Conservation (phyloP, 2,329 filamentous ascomycete species). For the Alternaria panax region DNA sequence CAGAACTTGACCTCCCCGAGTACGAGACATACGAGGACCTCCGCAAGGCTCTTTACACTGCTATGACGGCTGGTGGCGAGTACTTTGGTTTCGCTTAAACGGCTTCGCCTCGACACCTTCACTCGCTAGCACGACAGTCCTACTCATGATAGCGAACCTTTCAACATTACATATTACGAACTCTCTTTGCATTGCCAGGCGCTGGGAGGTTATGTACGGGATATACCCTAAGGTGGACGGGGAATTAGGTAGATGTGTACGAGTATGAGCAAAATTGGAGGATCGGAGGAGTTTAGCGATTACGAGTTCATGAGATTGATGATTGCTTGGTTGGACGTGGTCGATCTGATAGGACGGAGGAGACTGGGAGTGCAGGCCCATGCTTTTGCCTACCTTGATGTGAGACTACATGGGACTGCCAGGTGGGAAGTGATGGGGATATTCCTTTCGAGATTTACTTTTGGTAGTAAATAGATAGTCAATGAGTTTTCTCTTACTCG, state of each 20-base stretch:
- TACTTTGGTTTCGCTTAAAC: slow-evolving; percentile 93
- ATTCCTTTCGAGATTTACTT: neutral
- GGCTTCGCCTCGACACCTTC: too few relatives aligned
- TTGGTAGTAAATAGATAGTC: slow-evolving; percentile 8
- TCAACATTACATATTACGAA: slow-evolving; percentile 25
- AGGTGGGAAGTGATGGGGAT: neutral
- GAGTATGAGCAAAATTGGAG: slow-evolving; percentile 26
- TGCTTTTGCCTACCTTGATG: slow-evolving; percentile 6
- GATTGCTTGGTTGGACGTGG: neutral
- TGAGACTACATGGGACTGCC: neutral
- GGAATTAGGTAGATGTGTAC: slow-evolving; percentile 20
- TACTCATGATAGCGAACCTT: slow-evolving; percentile 11
- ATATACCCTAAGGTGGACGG: slow-evolving; percentile 12
- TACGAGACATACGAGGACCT: slow-evolving; percentile 96
- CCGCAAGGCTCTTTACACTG: slow-evolving; percentile 86
- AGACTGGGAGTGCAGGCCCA: slow-evolving; percentile 44
- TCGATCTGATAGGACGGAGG: slow-evolving; percentile 13
- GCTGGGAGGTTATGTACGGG: slow-evolving; percentile 21
- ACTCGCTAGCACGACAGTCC: neutral
- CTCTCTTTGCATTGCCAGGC: slow-evolving; percentile 43
- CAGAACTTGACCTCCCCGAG: slow-evolving; percentile 96
- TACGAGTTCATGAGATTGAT: slow-evolving; percentile 1
- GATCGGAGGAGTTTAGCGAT: neutral
- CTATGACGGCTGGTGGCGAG: slow-evolving; percentile 96
- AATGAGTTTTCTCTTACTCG: neutral